Base-by-base conservation (phyloP, 257 asterid genomes). In the Ballota nigra region DNA sequence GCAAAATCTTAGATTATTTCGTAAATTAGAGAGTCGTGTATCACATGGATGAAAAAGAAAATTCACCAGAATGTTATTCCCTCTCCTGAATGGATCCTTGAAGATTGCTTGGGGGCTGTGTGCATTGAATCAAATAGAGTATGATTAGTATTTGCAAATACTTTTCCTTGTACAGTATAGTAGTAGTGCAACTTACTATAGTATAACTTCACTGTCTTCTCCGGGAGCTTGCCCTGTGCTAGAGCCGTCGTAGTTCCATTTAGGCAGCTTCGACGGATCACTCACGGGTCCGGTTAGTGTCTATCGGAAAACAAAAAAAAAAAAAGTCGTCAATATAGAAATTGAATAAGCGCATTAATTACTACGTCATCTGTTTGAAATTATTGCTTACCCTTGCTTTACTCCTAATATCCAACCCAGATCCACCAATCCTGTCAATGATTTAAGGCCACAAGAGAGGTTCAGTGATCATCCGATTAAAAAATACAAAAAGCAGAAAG, bases 181-280 rank as follows among this genome's bases (percentile, higher is more conserved):
- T 15, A 5, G 18, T 6, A 60, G 29, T 15, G 23, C 0, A 3
- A 65, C 96, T 78, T 85, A 94, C 99, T 89, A 86, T 23, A 94
- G 7, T 78, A 94, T 94, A 36, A 94, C 99, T 86, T 94, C 99
- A 73, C 97, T 94, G 83, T 94, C 97, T 41, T 89, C 86, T 0
- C 99, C 99, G 0, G 93, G 92, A 49, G 99, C 99, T 84, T 94
- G 99, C 47, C 93, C 96, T 0, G 98, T 93, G 83, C 98, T 93
- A 2, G 98, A 93, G 2, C 98, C 98, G 23, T 93, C 98, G 28
- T 86, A 93, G 79, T 93, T 93, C 98, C 98, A 93, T 36, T 91
- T 93, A 0, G 98, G 98, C 15, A 94, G 93, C 83, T 89, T 63
- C 6, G 86, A 55, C n/a, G 97, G 97, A 73, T 89, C 90, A 10